Evolutionary conservation across 2,329 filamentous ascomycete genomes (phyloP).

Genomic region (Chalaropsis ovoidea): DNA sequence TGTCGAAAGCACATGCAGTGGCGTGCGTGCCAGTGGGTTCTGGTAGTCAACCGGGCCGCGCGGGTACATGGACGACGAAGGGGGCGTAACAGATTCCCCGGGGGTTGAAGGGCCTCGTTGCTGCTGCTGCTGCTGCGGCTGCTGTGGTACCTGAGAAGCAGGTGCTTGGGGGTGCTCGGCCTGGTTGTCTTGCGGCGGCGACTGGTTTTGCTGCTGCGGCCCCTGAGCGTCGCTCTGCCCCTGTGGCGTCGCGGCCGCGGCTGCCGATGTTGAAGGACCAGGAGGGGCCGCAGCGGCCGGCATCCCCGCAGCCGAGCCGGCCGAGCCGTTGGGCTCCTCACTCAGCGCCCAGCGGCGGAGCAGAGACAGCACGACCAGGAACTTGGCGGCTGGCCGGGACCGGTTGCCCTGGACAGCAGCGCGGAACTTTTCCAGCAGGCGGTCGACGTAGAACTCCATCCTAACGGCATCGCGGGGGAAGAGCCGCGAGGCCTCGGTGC

Average conservation of each 20-base stretch:
- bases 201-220: neutral
- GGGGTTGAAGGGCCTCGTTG: conserved; percentile 18
- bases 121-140: conserved; percentile 23
- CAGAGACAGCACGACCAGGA: conserved; percentile 60
- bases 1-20: conserved; percentile 23
- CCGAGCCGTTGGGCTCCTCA: conserved; percentile 1
- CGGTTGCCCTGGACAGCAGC: conserved; percentile 52
- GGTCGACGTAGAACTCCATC: conserved; percentile 55
- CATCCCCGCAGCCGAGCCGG: neutral
- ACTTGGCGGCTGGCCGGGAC: conserved; percentile 58
- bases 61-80: neutral
- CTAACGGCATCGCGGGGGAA: conserved; percentile 59
- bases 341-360: conserved; percentile 56
- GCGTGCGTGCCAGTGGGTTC: conserved; percentile 9
- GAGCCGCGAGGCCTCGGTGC: conserved; percentile 57
- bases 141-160: neutral
- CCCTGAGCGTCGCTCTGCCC: neutral
- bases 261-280: conserved; percentile 1
- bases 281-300: neutral
- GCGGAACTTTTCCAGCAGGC: conserved; percentile 58
- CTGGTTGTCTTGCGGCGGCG: neutral
- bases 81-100: neutral
- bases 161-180: neutral
- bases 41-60: neutral
- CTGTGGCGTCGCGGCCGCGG: conserved; percentile 24